Conservation (phyloP, 257 asterid species). For the Ligustrum vulgare region DNA sequence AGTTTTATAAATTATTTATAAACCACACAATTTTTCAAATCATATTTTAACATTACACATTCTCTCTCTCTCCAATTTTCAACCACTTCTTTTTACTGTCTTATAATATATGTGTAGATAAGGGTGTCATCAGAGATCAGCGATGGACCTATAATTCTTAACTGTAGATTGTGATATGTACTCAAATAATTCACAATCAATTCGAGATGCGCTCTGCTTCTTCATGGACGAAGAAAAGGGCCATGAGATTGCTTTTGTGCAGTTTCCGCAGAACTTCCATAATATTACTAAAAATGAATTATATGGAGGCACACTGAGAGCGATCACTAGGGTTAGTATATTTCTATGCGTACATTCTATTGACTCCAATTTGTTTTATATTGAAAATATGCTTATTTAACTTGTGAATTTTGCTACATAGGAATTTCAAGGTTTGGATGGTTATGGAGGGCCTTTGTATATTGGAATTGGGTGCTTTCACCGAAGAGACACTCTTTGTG, state of each 20-base stretch:
- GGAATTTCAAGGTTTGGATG: conserved; percentile 75
- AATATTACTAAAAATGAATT: conserved; percentile 74
- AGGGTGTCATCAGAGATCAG: conserved; percentile 84
- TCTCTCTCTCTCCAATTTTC: no score
- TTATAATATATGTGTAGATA: conserved; percentile 48
- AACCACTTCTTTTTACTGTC: no score
- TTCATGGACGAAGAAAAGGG: conserved; percentile 74
- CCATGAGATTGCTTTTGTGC: conserved; percentile 63
- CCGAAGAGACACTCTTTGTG: conserved; percentile 68
- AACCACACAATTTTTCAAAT: no score
- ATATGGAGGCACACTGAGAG: conserved; percentile 53
- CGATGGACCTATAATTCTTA: conserved; percentile 65
- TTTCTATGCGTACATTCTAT: background rate
- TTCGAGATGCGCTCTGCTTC: conserved; percentile 77
- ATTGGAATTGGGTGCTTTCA: conserved; percentile 86
- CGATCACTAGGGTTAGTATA: conserved; percentile 35
- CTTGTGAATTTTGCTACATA: background rate
- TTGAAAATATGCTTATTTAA: background rate
- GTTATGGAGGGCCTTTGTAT: conserved; percentile 69
- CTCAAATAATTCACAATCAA: conserved; percentile 62
- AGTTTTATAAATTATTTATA: no score
- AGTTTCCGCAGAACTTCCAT: conserved; percentile 65
- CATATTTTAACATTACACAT: no score
- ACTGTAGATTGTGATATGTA: conserved; percentile 93
- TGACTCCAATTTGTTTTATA: background rate